Evolutionary conservation across 2,329 filamentous ascomycete species (phyloP).

Genomic region (Emmonsia crescens): DNA sequence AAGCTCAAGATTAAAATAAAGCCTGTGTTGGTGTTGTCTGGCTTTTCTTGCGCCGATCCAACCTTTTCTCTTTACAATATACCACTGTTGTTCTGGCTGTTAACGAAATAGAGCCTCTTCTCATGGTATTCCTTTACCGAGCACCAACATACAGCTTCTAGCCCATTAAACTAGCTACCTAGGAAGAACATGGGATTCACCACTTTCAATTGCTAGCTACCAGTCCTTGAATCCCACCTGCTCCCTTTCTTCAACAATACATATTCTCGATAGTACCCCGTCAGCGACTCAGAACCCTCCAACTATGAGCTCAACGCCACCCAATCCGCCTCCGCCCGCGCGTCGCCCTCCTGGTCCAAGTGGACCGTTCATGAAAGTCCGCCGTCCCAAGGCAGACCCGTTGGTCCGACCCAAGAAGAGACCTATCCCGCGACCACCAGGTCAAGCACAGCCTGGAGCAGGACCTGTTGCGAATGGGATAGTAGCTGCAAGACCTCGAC

Average conservation of each 20-base stretch:
- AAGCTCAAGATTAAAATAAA: too few relatives aligned
- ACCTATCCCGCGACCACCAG: slow-evolving; percentile 19
- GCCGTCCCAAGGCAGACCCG: slow-evolving; percentile 49
- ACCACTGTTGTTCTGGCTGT: neutral
- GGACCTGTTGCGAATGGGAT: slow-evolving; percentile 14
- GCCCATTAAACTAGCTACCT: too few relatives aligned
- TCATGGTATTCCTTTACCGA: too few relatives aligned
- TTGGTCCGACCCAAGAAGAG: slow-evolving; percentile 51
- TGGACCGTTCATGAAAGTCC: slow-evolving; percentile 34
- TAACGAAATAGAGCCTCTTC: neutral
- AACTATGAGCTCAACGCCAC: slow-evolving; percentile 27
- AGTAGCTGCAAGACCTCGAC: slow-evolving; percentile 9
- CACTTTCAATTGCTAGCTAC: neutral
- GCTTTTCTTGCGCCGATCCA: neutral
- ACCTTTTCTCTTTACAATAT: neutral
- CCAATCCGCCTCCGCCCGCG: slow-evolving; percentile 37
- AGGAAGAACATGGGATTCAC: slow-evolving; percentile 1
- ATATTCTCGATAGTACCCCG: neutral
- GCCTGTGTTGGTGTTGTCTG: neutral
- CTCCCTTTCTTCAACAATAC: neutral
- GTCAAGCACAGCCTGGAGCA: neutral
- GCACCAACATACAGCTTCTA: neutral
- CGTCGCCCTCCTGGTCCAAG: slow-evolving; percentile 37
- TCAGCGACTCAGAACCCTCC: neutral
- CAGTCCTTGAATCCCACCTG: neutral